A percentile compares a stretch with the other conserved stretches of the same genome.
These are phyloP conservation scores for Ogataea salicorniae DNA, from an alignment of 805 yeast species.

Conservation along the genomic window DNA sequence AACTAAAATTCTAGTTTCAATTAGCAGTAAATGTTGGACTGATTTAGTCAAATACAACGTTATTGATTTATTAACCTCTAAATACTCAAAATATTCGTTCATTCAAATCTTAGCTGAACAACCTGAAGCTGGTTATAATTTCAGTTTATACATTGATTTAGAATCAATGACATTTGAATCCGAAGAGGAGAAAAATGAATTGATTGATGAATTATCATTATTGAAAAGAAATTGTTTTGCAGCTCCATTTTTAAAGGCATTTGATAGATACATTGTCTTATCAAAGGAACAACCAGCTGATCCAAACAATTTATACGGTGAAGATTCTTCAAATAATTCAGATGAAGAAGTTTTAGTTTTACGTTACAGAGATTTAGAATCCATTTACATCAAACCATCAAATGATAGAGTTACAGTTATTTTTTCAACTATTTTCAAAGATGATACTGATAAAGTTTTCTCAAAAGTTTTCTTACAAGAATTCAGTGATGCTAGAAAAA, in stretches of 20 bases:
- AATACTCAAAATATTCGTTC: constrained; percentile 42
- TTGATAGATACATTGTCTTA: constrained; percentile 68
- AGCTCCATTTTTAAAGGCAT: constrained; percentile 88
- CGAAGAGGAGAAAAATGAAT: constrained; percentile 44
- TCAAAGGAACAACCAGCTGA: constrained; percentile 36
- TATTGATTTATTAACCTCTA: constrained; percentile 43
- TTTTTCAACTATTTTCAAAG: constrained; percentile 90
- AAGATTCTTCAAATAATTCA: constrained; percentile 32
- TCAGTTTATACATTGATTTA: constrained; percentile 65
- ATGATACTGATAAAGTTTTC: constrained; percentile 90
- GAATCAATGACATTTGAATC: constrained; percentile 18
- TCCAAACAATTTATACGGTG: constrained; percentile 38
- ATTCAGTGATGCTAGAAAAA: constrained; percentile 91
- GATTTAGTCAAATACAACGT: constrained; percentile 71
- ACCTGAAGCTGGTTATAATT: constrained; percentile 77
- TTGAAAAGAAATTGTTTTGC: constrained; percentile 85
- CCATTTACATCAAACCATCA: constrained; percentile 84
- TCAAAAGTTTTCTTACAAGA: constrained; percentile 89
- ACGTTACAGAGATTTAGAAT: constrained; percentile 89
- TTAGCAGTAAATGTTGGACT: constrained; percentile 70
- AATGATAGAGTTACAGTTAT: constrained; percentile 96
- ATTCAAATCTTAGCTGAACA: constrained; percentile 30
- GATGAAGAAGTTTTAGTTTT: constrained; percentile 60
- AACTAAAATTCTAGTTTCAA: constrained; percentile 57
- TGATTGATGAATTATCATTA: constrained; percentile 63